Conservation (phyloP, 176 grass and related monocot species). For the Carex myosuroides region DNA sequence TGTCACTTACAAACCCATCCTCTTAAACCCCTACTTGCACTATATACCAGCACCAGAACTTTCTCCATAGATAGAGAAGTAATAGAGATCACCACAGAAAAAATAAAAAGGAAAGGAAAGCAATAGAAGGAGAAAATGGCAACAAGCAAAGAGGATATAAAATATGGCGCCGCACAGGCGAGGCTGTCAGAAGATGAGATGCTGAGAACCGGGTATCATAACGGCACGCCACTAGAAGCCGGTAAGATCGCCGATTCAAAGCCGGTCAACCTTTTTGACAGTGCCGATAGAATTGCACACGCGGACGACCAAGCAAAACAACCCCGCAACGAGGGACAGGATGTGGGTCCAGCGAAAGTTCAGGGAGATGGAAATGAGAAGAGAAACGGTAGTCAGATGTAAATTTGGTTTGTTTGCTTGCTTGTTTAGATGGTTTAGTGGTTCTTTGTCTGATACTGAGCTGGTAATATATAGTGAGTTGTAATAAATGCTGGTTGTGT, state of each 20-base stretch:
- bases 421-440: background rate
- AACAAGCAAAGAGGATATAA: slow-evolving; percentile 35
- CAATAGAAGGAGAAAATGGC: slow-evolving; percentile 8
- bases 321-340: background rate
- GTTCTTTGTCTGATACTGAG: background rate
- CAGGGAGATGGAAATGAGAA: background rate
- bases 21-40: background rate
- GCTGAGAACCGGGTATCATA: slow-evolving; percentile 41
- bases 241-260: slow-evolving; percentile 64
- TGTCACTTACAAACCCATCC: background rate
- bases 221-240: slow-evolving; percentile 58
- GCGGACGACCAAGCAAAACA: background rate
- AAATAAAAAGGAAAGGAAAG: background rate
- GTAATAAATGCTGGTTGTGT: background rate
- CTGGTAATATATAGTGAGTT: background rate
- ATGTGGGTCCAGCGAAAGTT: background rate
- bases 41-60: background rate
- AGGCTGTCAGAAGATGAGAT: slow-evolving; percentile 58
- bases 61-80: background rate
- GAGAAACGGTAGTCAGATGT: background rate
- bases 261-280: slow-evolving; percentile 47
- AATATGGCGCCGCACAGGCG: slow-evolving; percentile 28
- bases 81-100: too few species aligned
- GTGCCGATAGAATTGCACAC: background rate
- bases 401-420: background rate